Evolutionary conservation across 2,329 filamentous ascomycete genomes (phyloP).

Genomic region (Fusarium cicatricum): DNA sequence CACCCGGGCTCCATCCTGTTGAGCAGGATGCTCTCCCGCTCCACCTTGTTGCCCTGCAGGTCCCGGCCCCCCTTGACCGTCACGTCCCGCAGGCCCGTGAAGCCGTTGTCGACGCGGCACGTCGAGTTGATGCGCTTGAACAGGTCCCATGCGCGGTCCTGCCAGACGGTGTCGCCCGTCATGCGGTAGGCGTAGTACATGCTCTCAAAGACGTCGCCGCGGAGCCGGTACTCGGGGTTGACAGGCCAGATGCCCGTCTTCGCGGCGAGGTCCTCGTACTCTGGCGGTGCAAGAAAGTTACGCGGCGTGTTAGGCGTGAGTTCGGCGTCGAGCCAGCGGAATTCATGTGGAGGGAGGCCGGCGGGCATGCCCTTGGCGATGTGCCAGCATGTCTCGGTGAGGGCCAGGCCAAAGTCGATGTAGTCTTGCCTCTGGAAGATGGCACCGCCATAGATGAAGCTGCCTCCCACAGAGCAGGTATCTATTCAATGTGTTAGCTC

Average conservation of each 20-base stretch:
- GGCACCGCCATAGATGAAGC: conserved; percentile 82
- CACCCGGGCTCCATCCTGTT: conserved; percentile 89
- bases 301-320: conserved; percentile 46
- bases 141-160: conserved; percentile 84
- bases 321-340: conserved; percentile 65
- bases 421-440: conserved; percentile 72
- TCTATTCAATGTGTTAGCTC: conserved; percentile 55
- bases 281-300: conserved; percentile 53
- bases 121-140: conserved; percentile 73
- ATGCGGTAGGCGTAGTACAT: conserved; percentile 88
- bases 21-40: conserved; percentile 56
- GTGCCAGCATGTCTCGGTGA: conserved; percentile 76
- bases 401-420: conserved; percentile 74
- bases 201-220: conserved; percentile 72
- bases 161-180: conserved; percentile 78
- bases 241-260: conserved; percentile 74
- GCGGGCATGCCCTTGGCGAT: conserved; percentile 76
- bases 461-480: conserved; percentile 85
- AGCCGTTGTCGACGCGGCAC: conserved; percentile 71
- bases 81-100: conserved; percentile 71
- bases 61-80: conserved; percentile 53
- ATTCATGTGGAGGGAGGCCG: conserved; percentile 79
- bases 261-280: conserved; percentile 68
- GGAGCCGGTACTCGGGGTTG: no score
- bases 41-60: conserved; percentile 50